Conservation (phyloP, 192 early-diverging fungal species). For the Rhizoclosmatium sp. region DNA sequence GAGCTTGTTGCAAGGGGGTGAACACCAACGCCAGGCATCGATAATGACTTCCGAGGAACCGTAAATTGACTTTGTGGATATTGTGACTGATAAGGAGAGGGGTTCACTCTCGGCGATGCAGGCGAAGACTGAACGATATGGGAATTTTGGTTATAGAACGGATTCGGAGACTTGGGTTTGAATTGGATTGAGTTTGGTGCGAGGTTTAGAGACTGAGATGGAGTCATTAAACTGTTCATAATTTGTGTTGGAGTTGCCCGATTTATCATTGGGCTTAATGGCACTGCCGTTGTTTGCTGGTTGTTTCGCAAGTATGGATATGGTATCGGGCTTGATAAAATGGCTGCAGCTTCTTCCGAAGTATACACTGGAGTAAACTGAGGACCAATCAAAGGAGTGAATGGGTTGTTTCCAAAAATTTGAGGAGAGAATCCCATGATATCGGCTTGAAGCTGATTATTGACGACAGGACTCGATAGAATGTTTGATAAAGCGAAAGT, state of each 20-base stretch:
- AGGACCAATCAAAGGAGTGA: background rate
- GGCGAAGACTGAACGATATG: too few relatives aligned
- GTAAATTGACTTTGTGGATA: too few relatives aligned
- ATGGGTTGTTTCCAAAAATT: background rate
- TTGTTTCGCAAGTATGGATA: background rate
- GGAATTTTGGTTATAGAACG: too few relatives aligned
- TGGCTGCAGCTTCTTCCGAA: background rate
- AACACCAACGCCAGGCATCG: too few relatives aligned
- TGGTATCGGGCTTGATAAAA: too few relatives aligned
- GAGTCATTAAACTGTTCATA: background rate
- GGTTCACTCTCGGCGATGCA: too few relatives aligned
- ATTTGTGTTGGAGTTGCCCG: conserved; percentile 11
- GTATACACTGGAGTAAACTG: background rate
- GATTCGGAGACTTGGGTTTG: too few relatives aligned
- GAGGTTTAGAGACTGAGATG: too few relatives aligned
- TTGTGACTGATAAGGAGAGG: too few relatives aligned
- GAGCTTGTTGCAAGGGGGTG: too few relatives aligned
- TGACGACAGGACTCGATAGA: background rate
- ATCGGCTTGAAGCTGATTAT: background rate
- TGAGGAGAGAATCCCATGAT: conserved; percentile 23
- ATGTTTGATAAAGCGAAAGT: background rate
- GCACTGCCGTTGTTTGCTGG: background rate
- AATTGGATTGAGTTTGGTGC: too few relatives aligned
- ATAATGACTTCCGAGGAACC: too few relatives aligned
- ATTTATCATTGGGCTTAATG: background rate